Base-by-base conservation (phyloP, 2,329 filamentous ascomycete species). In the Diplodia seriata region DNA sequence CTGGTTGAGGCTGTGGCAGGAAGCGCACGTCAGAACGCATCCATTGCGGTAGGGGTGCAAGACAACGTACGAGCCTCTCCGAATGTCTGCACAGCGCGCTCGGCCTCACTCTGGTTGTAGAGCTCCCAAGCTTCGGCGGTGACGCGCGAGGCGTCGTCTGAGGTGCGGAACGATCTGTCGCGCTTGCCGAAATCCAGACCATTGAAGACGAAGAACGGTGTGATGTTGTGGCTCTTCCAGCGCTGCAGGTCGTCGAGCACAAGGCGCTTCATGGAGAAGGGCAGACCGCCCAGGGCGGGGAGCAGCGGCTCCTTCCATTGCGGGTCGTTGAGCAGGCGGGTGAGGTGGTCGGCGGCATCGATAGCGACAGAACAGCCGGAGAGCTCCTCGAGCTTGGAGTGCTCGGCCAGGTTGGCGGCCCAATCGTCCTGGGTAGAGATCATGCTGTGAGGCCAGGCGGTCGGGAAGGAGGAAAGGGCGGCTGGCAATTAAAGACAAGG, bases 191-290 rank as follows among this genome's bases (percentile, higher is more conserved):
- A 86, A 49, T 93, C 88, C 74, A 97, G 87, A 43, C 95, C 95
- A 77, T 94, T 92, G 80, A 99, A 99, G 63, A 99, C 85, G 78
- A 99, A 98, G 70, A 96, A 83, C 1, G 92, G 92, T n/a, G 84
- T 87, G 64, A 97, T 90, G 23, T 87, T 86, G 73, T 89, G 82
- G 55, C 86, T 85, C 69, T 88, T 87, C 84, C 95, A 92, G 68
- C 84, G 83, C 69, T 91, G 86, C 36, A 99, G 83, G 73, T 97
- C 92, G 62, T 86, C 85, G 76, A 92, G 88, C 70, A 99, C 90
- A 74, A 91, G 90, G 71, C 83, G 84, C 78, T 87, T 87, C 75
- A 98, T 85, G 65, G 91, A 91, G 69, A 91, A 88, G 2, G 94
- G 95, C 70, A 94, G 86, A 68, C 95, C 95, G 61, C 94, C 95